Percentiles rank a stretch among this genome's conserved stretches.
Conservation (phyloP, 441 rosid species). For the Croton setiger region DNA sequence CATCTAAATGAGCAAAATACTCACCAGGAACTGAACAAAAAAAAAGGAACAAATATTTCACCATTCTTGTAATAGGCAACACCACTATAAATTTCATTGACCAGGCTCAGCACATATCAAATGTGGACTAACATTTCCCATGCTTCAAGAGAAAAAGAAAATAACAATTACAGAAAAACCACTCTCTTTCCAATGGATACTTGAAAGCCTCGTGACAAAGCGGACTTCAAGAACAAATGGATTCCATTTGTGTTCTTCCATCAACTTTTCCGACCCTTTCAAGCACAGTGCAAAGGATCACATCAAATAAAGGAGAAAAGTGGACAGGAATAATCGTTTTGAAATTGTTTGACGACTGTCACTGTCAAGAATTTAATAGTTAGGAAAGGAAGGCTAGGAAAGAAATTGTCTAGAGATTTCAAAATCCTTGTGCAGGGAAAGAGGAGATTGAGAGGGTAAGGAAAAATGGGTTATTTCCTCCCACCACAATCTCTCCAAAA, state of each 20-base stretch:
- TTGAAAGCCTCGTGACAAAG: neutral
- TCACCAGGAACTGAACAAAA: constrained; percentile 79
- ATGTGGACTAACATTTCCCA: neutral
- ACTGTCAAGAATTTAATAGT: neutral
- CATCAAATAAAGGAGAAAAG: neutral
- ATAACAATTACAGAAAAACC: neutral
- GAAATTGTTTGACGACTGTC: neutral
- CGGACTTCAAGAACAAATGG: neutral
- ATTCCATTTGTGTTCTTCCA: neutral
- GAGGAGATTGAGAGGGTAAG: too few relatives aligned
- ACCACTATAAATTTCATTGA: neutral
- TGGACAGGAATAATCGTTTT: neutral
- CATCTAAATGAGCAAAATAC: constrained; percentile 90
- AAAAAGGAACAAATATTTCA: too few relatives aligned
- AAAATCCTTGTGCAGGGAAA: too few relatives aligned
- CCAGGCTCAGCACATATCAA: neutral
- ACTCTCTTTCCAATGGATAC: neutral
- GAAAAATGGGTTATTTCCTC: too few relatives aligned
- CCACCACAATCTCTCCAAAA: too few relatives aligned
- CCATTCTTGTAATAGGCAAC: neutral
- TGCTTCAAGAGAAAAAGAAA: neutral
- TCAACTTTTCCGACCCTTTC: neutral
- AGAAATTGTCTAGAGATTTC: too few relatives aligned
- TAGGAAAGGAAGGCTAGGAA: too few relatives aligned
- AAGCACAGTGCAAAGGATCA: neutral